Evolutionary conservation across 140 eudicot species (phyloP).

Genomic region (Oenanthe javanica): DNA sequence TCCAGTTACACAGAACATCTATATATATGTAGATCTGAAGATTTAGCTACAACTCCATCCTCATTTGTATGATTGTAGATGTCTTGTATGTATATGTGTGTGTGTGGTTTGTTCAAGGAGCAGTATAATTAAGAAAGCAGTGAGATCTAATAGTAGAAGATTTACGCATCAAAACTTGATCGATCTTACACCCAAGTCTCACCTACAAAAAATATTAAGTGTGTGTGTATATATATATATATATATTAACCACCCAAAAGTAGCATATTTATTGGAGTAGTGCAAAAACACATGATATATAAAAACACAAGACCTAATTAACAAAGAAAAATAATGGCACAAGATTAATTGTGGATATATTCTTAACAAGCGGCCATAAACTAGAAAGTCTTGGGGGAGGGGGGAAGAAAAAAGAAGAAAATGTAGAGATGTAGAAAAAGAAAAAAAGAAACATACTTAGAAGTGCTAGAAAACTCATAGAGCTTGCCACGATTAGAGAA

Average conservation of each 20-base stretch:
- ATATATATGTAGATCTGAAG: neutral
- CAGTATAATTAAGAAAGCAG: neutral
- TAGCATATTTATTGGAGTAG: neutral
- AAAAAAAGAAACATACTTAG: conserved; percentile 44
- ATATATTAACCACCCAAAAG: neutral
- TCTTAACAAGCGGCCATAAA: no score
- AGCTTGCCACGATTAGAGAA: conserved; percentile 68
- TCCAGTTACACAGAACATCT: neutral
- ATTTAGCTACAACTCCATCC: neutral
- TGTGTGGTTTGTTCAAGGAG: neutral
- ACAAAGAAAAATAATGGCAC: neutral
- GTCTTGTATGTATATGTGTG: neutral
- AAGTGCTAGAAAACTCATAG: conserved; percentile 59
- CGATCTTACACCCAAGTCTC: neutral
- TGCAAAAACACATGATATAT: neutral
- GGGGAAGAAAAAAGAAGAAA: no score
- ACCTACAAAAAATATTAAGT: neutral
- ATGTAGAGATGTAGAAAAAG: no score
- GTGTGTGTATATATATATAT: neutral
- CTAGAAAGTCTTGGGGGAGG: no score
- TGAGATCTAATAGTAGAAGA: neutral
- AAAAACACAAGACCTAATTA: neutral
- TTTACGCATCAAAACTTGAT: neutral
- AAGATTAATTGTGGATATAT: no score
- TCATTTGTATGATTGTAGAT: neutral